Evolutionary conservation across 75 land plant species (phyloP), one percentile per base, ranked within the genome.

Genomic region (Larix kaempferi): DNA sequence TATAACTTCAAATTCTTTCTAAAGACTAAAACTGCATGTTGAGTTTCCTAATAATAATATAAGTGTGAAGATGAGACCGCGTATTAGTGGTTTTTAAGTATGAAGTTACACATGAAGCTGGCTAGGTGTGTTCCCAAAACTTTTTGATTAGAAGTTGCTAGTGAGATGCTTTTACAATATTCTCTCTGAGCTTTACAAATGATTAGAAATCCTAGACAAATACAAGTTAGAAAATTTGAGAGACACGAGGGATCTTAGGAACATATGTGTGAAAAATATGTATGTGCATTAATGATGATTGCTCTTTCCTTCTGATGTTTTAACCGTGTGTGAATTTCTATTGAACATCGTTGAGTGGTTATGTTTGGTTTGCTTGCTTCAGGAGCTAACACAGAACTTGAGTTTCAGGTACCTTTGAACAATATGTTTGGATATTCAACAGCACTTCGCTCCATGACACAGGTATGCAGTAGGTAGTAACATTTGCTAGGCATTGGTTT

Each of bases 391-490:
- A 19, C 11, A 39, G 14, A 69, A 41, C 41, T 16, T 69, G 73
- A n/a, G 11, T 83, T 86, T 22, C 88, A 97, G 99, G 98, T 98
- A 8, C 99, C 99, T 41, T 74, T 98, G 60, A 98, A 93, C 87
- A 98, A 95, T 61, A 98, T 98, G 99, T 98, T 98, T 88, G 99
- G 99, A n/a, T 98, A 98, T 73, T 98, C 99, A 14, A 98, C 99
- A 62, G 86, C 96, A 19, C 88, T 98, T 57, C 89, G 99, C 13
- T 98, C 99, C 26, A 98, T 98, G 98, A 98, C 99, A 74, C 99
- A 97, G 94, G 99, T 97, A 57, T 52, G 79, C 41, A 69, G 73
- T 69, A 44, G 41, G 54, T 21, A 69, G 21, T 41, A 13, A 10
- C 25, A n/a, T 69, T 41, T 69, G 52, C 35, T 65, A 65, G 29